Base-by-base conservation (phyloP, 2,329 filamentous ascomycete genomes). In the Venturia effusa region DNA sequence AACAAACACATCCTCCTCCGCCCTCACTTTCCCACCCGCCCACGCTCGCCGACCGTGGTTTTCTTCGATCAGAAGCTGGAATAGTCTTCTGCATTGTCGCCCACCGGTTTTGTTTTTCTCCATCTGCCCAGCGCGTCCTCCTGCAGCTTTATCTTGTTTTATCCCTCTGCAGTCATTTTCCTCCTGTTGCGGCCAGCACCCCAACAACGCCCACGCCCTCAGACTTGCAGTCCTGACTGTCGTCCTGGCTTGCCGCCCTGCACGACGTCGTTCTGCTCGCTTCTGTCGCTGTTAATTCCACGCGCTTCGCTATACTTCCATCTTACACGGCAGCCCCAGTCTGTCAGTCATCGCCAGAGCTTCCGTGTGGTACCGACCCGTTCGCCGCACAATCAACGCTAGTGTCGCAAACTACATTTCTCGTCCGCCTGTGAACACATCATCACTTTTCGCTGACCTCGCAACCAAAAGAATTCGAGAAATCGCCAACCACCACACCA, bases 31-130 rank as follows among this genome's bases (percentile, higher is more conserved):
- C 24, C 57, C n/a, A 45, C 39, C 39, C 55, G 5, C 24, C 63
- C 40, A 48, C 63, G 17, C 27, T 6, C 17, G 15, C 43, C 43
- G 39, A 55, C 48, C 41, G 59, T 43, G 22, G 59, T 34, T 61
- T 64, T 61, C 30, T 61, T 55, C 37, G 30, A 43, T 17, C 45
- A 43, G 27, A 40, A 64, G 63, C 63, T 64, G 63, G 40, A 61
- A 55, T 39, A 55, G 37, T 19, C 63, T 55, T 41, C 27, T 43
- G 22, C 43, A 34, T 11, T 45, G 22, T 32, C 22, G 30, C n/a
- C 59, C 48, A 43, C 10, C 59, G 63, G 37, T 54, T 40, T 57
- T 55, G 5, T 19, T 15, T 15, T 64, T 64, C 24, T 34, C 41
- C 40, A 55, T 51, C 22, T 61, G 41, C 59, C 39, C 63, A 19